Evolutionary conservation across 352 stramenopile genomes (phyloP), one percentile per base, ranked within the genome.

Genomic region (Plasmopara halstedii): DNA sequence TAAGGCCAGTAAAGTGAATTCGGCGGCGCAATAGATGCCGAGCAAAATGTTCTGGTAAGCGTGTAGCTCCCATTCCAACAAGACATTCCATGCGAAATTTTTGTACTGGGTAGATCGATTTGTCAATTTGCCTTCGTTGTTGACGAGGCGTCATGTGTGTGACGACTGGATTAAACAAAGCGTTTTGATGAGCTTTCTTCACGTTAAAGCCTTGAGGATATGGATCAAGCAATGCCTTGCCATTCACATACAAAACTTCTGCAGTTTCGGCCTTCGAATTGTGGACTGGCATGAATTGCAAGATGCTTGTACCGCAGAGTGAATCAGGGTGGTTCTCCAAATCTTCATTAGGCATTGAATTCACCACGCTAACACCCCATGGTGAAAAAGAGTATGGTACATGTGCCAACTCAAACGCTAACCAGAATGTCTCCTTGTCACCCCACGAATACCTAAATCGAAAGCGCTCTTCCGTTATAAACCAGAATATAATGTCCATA

Each of bases 1-100:
- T 32, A 19, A 75, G 43, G 0, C 53, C 71, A 22, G 73, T 17
- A 42, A 67, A 78, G 42, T 80, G 55, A 19, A 75, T 15, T 11
- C 70, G 62, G 0, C 73, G 61, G 13, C 66, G 64, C n/a, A 75
- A 44, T 11, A 85, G 29, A 2, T 58, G 51, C 8, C 34, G 19
- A 0, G 56, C 47, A 37, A 85, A 85, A 9, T 45, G n/a, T 5
- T 17, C 7, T 0, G 73, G 64, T 29, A 85, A 34, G 3, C 55
- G 64, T 20, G 58, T 66, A n/a, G 67, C 59, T 15, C 67, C 70
- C 17, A 84, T 47, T 1, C 65, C 67, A 1, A 73, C 53, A 14
- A 82, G 49, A 20, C 73, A 82, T 26, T 85, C 70, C 14, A 56
- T 58, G 20, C 58, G 53, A 10, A 66, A 53, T 33, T 53, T 47